Conservation (phyloP, 1,284 basidiomycete genomes). For the Xerocomus minutiporus region DNA sequence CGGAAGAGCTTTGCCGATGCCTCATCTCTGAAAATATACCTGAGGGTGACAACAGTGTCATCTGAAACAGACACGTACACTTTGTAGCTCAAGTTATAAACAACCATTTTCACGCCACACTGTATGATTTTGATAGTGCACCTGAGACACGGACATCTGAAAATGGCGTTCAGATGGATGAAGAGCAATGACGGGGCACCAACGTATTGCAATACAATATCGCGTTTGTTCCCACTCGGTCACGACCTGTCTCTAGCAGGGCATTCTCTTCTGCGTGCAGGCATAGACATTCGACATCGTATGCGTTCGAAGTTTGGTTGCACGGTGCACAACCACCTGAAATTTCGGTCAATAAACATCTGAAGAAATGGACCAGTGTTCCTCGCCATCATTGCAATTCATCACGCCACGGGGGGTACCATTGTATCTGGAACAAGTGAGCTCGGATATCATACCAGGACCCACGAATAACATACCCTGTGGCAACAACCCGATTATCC, state of each 20-base stretch:
- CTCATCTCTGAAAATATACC: constrained; percentile 56
- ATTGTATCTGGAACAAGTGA: constrained; percentile 67
- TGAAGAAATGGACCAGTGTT: background rate
- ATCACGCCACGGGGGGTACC: constrained; percentile 87
- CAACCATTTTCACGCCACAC: constrained; percentile 87
- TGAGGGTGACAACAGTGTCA: background rate
- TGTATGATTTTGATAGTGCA: constrained; percentile 98
- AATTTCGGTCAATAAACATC: constrained; percentile 2
- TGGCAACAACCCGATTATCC: constrained; percentile 85
- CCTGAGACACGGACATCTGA: constrained; percentile 91
- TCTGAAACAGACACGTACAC: constrained; percentile 54
- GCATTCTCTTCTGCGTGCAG: constrained; percentile 99
- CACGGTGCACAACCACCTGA: constrained; percentile 74
- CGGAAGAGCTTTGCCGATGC: constrained; percentile 73
- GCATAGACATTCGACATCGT: constrained; percentile 78
- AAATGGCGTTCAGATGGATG: constrained; percentile 4
- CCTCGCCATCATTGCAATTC: constrained; percentile 76
- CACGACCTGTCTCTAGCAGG: constrained; percentile 85
- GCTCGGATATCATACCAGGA: constrained; percentile 2
- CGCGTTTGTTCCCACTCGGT: constrained; percentile 76
- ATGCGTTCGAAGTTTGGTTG: constrained; percentile 46
- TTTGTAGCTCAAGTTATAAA: constrained; percentile 95
- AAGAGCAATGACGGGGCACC: constrained; percentile 21
- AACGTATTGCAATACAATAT: constrained; percentile 90
- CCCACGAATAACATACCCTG: constrained; percentile 53